phyloP scores from a whole-genome alignment of 495 filamentous ascomycete species.

The Trichoderma virens region DNA sequence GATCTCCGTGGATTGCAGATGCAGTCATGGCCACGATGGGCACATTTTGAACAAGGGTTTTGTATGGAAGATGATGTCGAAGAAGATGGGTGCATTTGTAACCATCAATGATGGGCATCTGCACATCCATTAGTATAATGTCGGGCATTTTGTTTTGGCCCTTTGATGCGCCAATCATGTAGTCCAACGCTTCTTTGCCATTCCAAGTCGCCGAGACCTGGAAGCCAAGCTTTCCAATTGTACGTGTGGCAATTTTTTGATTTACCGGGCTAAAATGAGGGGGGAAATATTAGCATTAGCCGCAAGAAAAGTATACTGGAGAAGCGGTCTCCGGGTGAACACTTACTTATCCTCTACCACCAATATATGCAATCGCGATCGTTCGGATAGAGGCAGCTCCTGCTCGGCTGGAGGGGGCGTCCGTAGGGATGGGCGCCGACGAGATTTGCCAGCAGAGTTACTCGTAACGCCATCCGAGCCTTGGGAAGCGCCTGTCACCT shows the following conservation, averaged over 20 bases:
- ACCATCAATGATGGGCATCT: conserved; percentile 78
- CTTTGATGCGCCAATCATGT: conserved; percentile 34
- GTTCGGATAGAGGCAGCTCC: conserved; percentile 35
- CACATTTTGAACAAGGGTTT: conserved; percentile 41
- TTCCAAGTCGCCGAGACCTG: conserved; percentile 63
- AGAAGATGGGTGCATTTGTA: conserved; percentile 69
- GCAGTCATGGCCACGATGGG: conserved; percentile 81
- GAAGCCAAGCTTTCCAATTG: conserved; percentile 70
- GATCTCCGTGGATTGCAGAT: conserved; percentile 71
- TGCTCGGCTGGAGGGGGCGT: conserved; percentile 26
- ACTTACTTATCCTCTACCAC: conserved; percentile 73
- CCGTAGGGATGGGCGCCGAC: conserved; percentile 23
- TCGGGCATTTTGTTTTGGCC: conserved; percentile 47
- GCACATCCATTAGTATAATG: conserved; percentile 83
- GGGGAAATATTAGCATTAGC: not conserved
- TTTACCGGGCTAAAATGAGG: conserved; percentile 48
- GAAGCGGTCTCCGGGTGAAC: not conserved
- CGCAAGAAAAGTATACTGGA: not conserved
- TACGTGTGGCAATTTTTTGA: conserved; percentile 69
- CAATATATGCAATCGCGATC: conserved; percentile 52
- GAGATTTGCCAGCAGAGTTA: conserved; percentile 5
- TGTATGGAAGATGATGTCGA: conserved; percentile 51
- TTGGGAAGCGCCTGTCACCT: conserved; percentile 20
- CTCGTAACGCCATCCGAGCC: conserved; percentile 17
- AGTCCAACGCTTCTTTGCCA: conserved; percentile 68